Evolutionary conservation across 2,329 filamentous ascomycete species (phyloP).

Genomic region (Fusarium humuli): DNA sequence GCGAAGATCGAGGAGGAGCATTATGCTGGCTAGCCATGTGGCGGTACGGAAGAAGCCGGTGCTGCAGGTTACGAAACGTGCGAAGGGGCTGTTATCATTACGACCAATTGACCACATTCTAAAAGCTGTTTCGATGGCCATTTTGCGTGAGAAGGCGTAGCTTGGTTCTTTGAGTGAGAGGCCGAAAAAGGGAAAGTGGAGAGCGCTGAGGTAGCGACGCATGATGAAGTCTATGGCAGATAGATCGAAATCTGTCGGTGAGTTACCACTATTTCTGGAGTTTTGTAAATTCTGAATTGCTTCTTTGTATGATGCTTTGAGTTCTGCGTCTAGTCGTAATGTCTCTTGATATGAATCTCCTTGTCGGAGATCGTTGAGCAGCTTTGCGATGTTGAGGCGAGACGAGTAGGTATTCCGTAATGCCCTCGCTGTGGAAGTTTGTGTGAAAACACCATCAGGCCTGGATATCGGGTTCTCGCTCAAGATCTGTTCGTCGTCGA

Average conservation of each 20-base stretch:
- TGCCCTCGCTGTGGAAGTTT: constrained; percentile 55
- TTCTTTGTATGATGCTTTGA: constrained; percentile 57
- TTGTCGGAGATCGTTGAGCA: constrained; percentile 58
- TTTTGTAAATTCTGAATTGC: constrained; percentile 52
- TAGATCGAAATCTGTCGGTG: constrained; percentile 55
- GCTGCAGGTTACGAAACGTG: constrained; percentile 54
- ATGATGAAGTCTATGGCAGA: constrained; percentile 63
- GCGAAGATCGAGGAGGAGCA: constrained; percentile 56
- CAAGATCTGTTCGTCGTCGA: constrained; percentile 62
- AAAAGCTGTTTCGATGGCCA: constrained; percentile 60
- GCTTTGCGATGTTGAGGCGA: constrained; percentile 57
- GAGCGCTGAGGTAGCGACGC: constrained; percentile 64
- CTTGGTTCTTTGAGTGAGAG: constrained; percentile 55
- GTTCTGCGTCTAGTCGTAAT: constrained; percentile 56
- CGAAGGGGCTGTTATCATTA: constrained; percentile 47
- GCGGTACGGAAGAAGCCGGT: constrained; percentile 56
- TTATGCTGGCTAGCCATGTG: constrained; percentile 51
- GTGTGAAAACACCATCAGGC: constrained; percentile 53
- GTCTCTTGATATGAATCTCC: constrained; percentile 58
- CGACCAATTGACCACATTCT: constrained; percentile 59
- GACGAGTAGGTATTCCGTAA: constrained; percentile 57
- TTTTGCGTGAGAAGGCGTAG: constrained; percentile 64
- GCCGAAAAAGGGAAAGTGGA: constrained; percentile 66
- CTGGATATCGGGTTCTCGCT: constrained; percentile 48
- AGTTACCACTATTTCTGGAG: constrained; percentile 30